Base-by-base conservation (phyloP, 495 filamentous ascomycete genomes). In the Aspergillus diversus region DNA sequence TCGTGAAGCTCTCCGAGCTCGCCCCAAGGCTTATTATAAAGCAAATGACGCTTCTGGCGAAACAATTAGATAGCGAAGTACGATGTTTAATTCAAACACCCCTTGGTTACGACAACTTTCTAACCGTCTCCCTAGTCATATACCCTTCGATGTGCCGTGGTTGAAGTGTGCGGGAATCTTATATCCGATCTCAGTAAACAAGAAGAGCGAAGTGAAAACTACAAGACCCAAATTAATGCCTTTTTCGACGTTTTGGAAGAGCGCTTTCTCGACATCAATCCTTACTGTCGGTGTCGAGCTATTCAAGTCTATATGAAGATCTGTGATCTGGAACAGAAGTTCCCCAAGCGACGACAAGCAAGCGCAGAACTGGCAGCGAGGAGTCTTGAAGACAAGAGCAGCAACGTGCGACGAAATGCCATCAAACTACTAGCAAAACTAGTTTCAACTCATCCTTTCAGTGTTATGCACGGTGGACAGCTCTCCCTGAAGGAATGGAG, bases 91-190 rank as follows among this genome's bases (percentile, higher is more conserved):
- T n/a, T 17, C 21, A 33, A 21, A 33, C 33, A 37, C 3, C 13
- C 50, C 3, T 15, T 15, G 2, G 11, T 17, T 49, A 37, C 5
- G 4, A 7, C 37, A 65, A 16, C 12, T n/a, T 33, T 42, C 64
- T 76, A 55, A 75, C 65, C 73, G 17, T 7, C 0, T 48, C 13
- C 15, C 7, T 63, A 92, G 89, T 96, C 96, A 21, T 96, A 98
- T 73, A 93, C 92, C 15, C 85, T 99, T 17, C 88, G 95, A 32
- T 97, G 90, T 69, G 91, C 95, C 31, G 84, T 99, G 33, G 93
- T 99, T 59, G 95, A 99, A 72, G 92, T 98, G n/a, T 97, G 92
- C 73, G 96, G 95, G n/a, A 98, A 98, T 77, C 85, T 99, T 67
- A 90, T 98, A 57, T 83, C 87, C 13, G 89, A 97, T 72, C 84